Base-by-base conservation (phyloP, 768 basidiomycete genomes). In the Russula virescens region DNA sequence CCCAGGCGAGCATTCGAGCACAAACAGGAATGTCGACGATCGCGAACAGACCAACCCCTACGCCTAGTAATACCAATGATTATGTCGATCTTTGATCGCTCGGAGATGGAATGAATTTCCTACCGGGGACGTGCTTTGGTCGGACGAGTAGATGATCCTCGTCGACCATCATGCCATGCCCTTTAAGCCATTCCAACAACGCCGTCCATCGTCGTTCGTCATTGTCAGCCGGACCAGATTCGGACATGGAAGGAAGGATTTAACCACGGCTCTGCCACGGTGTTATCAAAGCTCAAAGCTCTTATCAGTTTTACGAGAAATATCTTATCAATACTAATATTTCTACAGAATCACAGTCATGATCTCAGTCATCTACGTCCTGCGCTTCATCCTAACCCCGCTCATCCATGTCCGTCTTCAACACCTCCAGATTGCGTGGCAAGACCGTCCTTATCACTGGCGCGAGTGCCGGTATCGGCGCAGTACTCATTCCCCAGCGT, bases 381-480 rank as follows among this genome's bases (percentile, higher is more conserved):
- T n/a, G n/a, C n/a, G n/a, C n/a, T n/a, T n/a, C n/a, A n/a, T n/a
- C n/a, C n/a, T n/a, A n/a, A n/a, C n/a, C n/a, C n/a, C 34, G 46
- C 58, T 64, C 67, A 69, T 70, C 63, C 57, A 91, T 91, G 89
- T 87, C 89, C 35, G 73, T 94, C 56, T 94, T 94, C 82, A 89
- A 88, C 72, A 79, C 87, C 47, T 82, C 88, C 55, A 85, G 88
- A 68, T 76, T 94, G n/a, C 72, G 87, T 45, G 88, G 88, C 69
- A 93, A 94, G 75, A 91, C 86, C 38, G 88, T 93, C 61, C 81
- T 96, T 54, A 81, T 96, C 64, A 96, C 94, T 31, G 94, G 94
- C 23, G 93, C 94, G 5, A 91, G 89, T 71, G 83, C 87, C 47
- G 94, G 94, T 48, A 96, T 96, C 66, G 94, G 94, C 60, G 88